Evolutionary conservation across 257 asterid genomes (phyloP).

Genomic region (Solanum medicagineum): DNA sequence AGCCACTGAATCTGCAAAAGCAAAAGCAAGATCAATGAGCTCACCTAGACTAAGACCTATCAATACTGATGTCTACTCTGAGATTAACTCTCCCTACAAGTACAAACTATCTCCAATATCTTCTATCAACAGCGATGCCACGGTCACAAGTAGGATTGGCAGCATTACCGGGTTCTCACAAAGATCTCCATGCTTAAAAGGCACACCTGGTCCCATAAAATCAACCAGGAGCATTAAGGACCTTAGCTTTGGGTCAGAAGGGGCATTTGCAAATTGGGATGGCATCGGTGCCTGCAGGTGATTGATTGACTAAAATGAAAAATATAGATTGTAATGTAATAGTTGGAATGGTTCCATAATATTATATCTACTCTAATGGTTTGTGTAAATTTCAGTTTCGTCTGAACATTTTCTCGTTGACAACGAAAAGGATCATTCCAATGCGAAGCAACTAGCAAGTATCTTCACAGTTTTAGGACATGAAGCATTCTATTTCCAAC

Average conservation of each 20-base stretch:
- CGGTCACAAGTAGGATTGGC: conserved; percentile 46
- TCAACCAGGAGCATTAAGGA: conserved; percentile 34
- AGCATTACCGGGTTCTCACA: conserved; percentile 30
- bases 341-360: not conserved
- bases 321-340: not conserved
- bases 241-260: conserved; percentile 18
- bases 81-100: conserved; percentile 70
- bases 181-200: conserved; percentile 60
- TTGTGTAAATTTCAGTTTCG: not conserved
- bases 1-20: conserved; percentile 80
- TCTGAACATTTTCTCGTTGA: not conserved
- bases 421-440: not conserved
- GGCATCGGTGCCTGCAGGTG: not conserved
- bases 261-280: not conserved
- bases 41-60: conserved; percentile 77
- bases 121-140: conserved; percentile 72
- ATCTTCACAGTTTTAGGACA: not conserved
- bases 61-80: conserved; percentile 61
- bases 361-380: not conserved
- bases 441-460: not conserved
- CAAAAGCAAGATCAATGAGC: conserved; percentile 70
- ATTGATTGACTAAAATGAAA: not conserved
- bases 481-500: not conserved
- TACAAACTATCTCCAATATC: conserved; percentile 73
- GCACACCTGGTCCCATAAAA: conserved; percentile 45